Base-by-base conservation (phyloP, 805 yeast genomes). In the Starmerella scarabaei region DNA sequence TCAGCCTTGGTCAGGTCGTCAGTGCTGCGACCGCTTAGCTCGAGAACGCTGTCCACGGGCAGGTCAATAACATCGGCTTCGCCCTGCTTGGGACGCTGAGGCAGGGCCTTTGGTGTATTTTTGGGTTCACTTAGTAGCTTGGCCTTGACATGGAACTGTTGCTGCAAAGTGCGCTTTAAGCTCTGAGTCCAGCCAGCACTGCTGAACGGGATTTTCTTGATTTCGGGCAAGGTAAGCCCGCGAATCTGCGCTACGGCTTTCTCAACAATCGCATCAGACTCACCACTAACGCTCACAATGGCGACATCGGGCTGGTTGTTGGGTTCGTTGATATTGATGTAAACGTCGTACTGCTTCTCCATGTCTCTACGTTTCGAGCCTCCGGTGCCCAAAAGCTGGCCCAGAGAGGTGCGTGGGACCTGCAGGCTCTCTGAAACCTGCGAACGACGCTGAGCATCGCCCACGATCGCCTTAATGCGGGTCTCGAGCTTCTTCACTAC, bases 371-470 rank as follows among this genome's bases (percentile, higher is more conserved):
- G 82, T 43, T 71, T 69, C 11, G 73, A 54, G 33, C 97, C 96
- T 42, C 75, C 75, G 29, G 84, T 75, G 30, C 97, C 97, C 58
- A 88, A 73, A 37, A 88, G 55, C 8, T 74, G 67, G 52, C 83
- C 72, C 53, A 82, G 88, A 55, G 77, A 79, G 43, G 75, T 79
- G 56, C 75, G 73, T 30, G 91, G 73, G 52, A 88, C 66, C 14
- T 67, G 74, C 14, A 53, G 27, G 18, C 34, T 29, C 5, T n/a
- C 43, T 11, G 15, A 15, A 14, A 31, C 41, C 30, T 34, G 42
- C 69, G 51, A 40, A 20, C 31, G 36, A 14, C 42, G 29, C 65
- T 68, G 48, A 67, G 77, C 30, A 65, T 61, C 36, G 69, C 63
- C 36, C 6, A 85, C 78, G 37, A 86, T 64, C 37, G 67, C 66